Conservation (phyloP, 2,329 filamentous ascomycete genomes). For the Penicillium nordicum region DNA sequence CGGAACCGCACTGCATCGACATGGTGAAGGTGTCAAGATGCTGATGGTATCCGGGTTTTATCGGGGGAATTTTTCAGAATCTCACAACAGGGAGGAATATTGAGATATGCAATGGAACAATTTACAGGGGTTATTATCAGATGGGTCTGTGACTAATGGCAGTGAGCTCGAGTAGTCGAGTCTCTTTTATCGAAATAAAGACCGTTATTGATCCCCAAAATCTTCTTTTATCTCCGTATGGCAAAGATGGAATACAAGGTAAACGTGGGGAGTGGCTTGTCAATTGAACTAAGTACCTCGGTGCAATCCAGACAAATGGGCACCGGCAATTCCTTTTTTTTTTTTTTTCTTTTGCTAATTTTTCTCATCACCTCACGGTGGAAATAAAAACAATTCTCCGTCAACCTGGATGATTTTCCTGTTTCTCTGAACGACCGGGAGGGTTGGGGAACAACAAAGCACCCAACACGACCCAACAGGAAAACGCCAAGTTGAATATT, state of each 20-base stretch:
- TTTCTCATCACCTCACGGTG: not conserved
- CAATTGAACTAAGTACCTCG: not conserved
- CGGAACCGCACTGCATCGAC: not conserved
- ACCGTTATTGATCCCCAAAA: not conserved
- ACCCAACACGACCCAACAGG: not conserved
- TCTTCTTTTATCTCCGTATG: not conserved
- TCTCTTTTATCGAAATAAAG: not conserved
- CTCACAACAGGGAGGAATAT: not conserved
- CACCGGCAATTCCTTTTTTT: not conserved
- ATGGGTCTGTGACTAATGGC: not conserved
- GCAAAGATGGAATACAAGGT: not conserved
- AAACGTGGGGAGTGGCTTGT: not conserved
- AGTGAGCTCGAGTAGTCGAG: not conserved
- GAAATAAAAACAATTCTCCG: not conserved
- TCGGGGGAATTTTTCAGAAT: not conserved
- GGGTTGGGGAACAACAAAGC: not conserved
- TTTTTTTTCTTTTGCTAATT: not conserved
- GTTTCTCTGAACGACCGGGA: not conserved
- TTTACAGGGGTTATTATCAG: not conserved
- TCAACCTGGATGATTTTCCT: not conserved
- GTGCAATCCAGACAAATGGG: not conserved
- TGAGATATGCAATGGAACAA: not conserved
- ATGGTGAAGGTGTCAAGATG: not conserved
- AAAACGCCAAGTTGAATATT: not conserved
- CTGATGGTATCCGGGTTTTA: not conserved